Percentiles rank a stretch among this genome's conserved stretches.
These are phyloP conservation scores for Whalleya microplaca DNA, from an alignment of 2,329 filamentous ascomycete species.

Conservation along the genomic window DNA sequence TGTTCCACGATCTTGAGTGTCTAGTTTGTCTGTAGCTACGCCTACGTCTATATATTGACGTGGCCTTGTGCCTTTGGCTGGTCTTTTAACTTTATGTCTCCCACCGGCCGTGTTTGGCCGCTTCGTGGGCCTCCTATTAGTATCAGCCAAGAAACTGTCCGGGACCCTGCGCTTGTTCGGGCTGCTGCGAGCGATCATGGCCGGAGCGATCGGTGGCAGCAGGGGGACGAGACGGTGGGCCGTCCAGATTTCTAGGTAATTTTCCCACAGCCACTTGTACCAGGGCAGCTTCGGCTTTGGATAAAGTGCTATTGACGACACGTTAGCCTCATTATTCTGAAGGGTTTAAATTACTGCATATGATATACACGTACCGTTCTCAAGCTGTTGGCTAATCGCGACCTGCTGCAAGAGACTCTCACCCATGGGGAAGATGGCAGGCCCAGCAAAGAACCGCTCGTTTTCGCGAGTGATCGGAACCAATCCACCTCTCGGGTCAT, in stretches of 20 bases:
- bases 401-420: conserved; percentile 43
- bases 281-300: conserved; percentile 7
- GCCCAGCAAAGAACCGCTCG: conserved; percentile 34
- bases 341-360: not conserved
- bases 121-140: not conserved
- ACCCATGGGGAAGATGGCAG: conserved; percentile 41
- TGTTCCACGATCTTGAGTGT: too few species aligned
- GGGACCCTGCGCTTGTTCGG: conserved; percentile 37
- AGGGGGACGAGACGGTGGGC: conserved; percentile 23
- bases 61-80: too few species aligned
- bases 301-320: conserved; percentile 22
- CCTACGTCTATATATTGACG: too few species aligned
- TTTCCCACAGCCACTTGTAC: conserved; percentile 7
- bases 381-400: conserved; percentile 30
- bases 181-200: conserved; percentile 32
- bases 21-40: too few species aligned
- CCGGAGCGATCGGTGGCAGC: conserved; percentile 23
- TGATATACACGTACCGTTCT: conserved; percentile 28
- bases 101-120: not conserved
- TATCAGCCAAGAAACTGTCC: conserved; percentile 24
- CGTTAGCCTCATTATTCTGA: conserved; percentile 18
- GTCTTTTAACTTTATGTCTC: too few species aligned
- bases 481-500: not conserved
- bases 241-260: conserved; percentile 9
- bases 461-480: conserved; percentile 24